Evolutionary conservation across 345 rosid genomes (phyloP).

Genomic region (Cochlearia excelsa): DNA sequence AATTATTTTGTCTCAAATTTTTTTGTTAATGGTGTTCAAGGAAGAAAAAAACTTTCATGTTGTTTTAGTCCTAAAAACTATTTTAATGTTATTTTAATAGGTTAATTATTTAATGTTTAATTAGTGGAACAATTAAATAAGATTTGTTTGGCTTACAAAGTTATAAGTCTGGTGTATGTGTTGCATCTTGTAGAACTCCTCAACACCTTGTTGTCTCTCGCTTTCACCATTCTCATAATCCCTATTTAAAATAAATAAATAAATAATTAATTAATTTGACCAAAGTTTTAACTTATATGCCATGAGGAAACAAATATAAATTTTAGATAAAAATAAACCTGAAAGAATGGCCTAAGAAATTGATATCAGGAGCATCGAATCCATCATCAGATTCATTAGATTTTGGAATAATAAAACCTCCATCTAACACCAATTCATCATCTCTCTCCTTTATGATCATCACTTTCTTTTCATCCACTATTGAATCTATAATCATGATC

Average conservation of each 20-base stretch:
- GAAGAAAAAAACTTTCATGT: too few relatives aligned
- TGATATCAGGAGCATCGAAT: slow-evolving; percentile 39
- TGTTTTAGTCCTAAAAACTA: too few relatives aligned
- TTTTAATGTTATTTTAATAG: too few relatives aligned
- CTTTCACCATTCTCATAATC: slow-evolving; percentile 42
- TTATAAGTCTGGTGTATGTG: slow-evolving; percentile 59
- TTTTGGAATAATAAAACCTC: slow-evolving; percentile 38
- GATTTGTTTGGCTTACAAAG: slow-evolving; percentile 41
- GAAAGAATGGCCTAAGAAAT: slow-evolving; percentile 41
- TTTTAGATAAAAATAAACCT: slow-evolving; percentile 25
- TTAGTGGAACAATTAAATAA: neutral
- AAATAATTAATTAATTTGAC: too few relatives aligned
- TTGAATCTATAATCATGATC: slow-evolving; percentile 30
- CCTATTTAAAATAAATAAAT: slow-evolving; percentile 8
- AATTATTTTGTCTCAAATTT: too few relatives aligned
- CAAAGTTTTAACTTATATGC: too few relatives aligned
- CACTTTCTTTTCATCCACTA: slow-evolving; percentile 36
- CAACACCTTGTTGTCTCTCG: slow-evolving; percentile 49
- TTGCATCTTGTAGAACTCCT: slow-evolving; percentile 51
- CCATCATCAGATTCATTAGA: slow-evolving; percentile 26
- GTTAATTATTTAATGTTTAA: too few relatives aligned
- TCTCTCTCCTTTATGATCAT: slow-evolving; percentile 14
- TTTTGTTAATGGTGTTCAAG: too few relatives aligned
- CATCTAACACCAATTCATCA: slow-evolving; percentile 52
- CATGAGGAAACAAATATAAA: too few relatives aligned